Conservation (phyloP, 805 yeast genomes). For the Sugiyamaella lignohabitans region DNA sequence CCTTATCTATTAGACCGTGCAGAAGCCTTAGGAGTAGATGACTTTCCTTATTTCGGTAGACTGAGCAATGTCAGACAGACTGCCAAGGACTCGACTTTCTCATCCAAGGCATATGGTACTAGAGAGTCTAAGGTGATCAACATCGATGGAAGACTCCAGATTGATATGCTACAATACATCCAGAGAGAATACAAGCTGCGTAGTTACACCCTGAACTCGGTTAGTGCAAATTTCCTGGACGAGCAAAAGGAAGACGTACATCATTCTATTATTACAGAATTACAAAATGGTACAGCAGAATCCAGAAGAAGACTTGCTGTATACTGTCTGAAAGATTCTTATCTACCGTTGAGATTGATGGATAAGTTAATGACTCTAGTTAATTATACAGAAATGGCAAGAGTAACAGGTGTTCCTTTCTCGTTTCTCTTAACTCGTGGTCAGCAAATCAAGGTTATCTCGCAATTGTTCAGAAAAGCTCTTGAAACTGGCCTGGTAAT, state of each 20-base stretch:
- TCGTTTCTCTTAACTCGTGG: constrained; percentile 85
- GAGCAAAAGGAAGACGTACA: constrained; percentile 99
- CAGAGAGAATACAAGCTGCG: constrained; percentile 94
- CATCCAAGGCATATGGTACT: constrained; percentile 95
- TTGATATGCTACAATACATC: constrained; percentile 85
- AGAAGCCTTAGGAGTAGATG: constrained; percentile 51
- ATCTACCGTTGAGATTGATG: constrained; percentile 75
- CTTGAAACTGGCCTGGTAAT: constrained; percentile 77
- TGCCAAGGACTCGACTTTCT: constrained; percentile 71
- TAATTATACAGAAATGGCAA: constrained; percentile 97
- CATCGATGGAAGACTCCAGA: constrained; percentile 92
- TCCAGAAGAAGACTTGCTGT: constrained; percentile 94
- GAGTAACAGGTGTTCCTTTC: constrained; percentile 98
- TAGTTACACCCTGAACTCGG: constrained; percentile 91
- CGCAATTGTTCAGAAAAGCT: constrained; percentile 92
- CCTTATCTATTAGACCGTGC: constrained; percentile 92
- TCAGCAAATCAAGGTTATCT: constrained; percentile 94
- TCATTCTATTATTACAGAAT: constrained; percentile 89
- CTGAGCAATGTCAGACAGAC: constrained; percentile 63
- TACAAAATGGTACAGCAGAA: constrained; percentile 88
- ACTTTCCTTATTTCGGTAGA: constrained; percentile 86
- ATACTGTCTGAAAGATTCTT: constrained; percentile 94
- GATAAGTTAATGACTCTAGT: constrained; percentile 95
- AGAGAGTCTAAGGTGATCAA: constrained; percentile 87
- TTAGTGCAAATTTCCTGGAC: constrained; percentile 84